These are phyloP conservation scores for Suillus discolor DNA, from an alignment of 768 basidiomycete genomes.

Conservation along the genomic window DNA sequence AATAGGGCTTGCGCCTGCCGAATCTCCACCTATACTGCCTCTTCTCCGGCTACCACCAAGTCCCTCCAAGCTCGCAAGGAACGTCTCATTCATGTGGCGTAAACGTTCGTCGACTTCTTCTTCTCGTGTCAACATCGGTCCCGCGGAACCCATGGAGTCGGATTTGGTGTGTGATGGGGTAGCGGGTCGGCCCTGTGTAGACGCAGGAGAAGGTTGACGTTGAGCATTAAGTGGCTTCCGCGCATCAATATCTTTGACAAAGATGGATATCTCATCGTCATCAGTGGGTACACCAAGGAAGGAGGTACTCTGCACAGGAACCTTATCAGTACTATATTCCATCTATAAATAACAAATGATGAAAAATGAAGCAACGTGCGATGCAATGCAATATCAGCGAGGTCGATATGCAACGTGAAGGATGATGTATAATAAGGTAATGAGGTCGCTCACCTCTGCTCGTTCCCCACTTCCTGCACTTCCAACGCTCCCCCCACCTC, in stretches of 20 bases:
- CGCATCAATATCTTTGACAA: slow-evolving; percentile 76
- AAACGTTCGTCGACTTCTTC: slow-evolving; percentile 68
- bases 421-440: not conserved
- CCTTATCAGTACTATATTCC: slow-evolving; percentile 4
- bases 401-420: not conserved
- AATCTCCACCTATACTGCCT: slow-evolving; percentile 18
- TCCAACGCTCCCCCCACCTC: slow-evolving; percentile 34
- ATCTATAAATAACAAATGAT: slow-evolving; percentile 1
- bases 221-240: slow-evolving; percentile 54
- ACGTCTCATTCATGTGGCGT: slow-evolving; percentile 66
- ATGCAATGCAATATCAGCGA: not conserved
- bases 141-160: slow-evolving; percentile 25
- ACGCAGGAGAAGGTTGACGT: not conserved
- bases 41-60: slow-evolving; percentile 43
- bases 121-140: slow-evolving; percentile 65
- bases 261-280: slow-evolving; percentile 77
- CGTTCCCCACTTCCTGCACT: slow-evolving; percentile 43
- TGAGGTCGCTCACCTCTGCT: slow-evolving; percentile 22
- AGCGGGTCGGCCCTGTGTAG: not conserved
- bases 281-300: slow-evolving; percentile 56
- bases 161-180: not conserved
- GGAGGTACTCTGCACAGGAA: slow-evolving; percentile 36
- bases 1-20: slow-evolving; percentile 18
- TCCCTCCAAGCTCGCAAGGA: slow-evolving; percentile 64
- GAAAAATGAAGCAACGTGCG: slow-evolving; percentile 3